Percentiles rank a stretch among this genome's conserved stretches.
Conservation (phyloP, 2,329 filamentous ascomycete genomes). For the Trichoderma atrobrunneum region DNA sequence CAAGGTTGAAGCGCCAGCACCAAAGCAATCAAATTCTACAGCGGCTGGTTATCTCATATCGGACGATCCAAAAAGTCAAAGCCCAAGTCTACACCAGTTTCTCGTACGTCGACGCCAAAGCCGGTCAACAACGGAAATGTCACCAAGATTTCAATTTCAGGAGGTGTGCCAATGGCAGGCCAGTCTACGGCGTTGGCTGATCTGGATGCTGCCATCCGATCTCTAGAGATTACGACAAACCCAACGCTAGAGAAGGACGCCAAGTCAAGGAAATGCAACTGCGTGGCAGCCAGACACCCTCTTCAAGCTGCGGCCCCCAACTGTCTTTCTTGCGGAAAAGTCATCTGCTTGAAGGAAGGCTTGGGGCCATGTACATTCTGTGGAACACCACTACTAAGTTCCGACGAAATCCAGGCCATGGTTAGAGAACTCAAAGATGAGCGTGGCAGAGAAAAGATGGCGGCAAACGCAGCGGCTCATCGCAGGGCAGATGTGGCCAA, state of each 20-base stretch:
- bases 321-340: slow-evolving; percentile 88
- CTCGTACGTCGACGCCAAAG: slow-evolving; percentile 54
- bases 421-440: slow-evolving; percentile 80
- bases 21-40: slow-evolving; percentile 55
- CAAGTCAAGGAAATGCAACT: slow-evolving; percentile 72
- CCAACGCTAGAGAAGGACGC: slow-evolving; percentile 56
- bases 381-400: slow-evolving; percentile 66
- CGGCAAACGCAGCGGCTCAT: slow-evolving; percentile 70
- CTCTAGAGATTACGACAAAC: slow-evolving; percentile 89
- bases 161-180: slow-evolving; percentile 79
- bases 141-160: slow-evolving; percentile 69
- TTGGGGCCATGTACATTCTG: slow-evolving; percentile 94
- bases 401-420: slow-evolving; percentile 78
- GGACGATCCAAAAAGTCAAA: slow-evolving; percentile 60
- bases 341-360: slow-evolving; percentile 91
- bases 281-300: slow-evolving; percentile 83
- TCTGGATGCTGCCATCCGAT: slow-evolving; percentile 77
- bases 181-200: slow-evolving; percentile 70
- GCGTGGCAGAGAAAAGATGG: slow-evolving; percentile 82
- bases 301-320: slow-evolving; percentile 90
- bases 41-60: slow-evolving; percentile 81
- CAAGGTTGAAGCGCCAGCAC: slow-evolving; percentile 26
- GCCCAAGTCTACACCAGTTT: slow-evolving; percentile 50
- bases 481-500: slow-evolving; percentile 63
- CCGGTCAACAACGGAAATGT: slow-evolving; percentile 45